phyloP scores from a whole-genome alignment of 768 basidiomycete genomes.

The Auriculariales sp. region DNA sequence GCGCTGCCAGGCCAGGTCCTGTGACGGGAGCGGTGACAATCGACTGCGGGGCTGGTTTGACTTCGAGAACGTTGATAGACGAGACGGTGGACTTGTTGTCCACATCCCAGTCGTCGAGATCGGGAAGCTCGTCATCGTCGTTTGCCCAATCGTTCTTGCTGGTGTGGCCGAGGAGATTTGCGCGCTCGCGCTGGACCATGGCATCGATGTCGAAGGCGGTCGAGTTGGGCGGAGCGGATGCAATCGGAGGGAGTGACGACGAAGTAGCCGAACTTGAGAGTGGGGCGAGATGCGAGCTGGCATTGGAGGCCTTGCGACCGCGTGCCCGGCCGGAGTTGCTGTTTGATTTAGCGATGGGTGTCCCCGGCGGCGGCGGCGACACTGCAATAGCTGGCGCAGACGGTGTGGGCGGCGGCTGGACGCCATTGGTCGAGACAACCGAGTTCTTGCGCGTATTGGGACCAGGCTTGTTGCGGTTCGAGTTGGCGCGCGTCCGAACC shows the following conservation, averaged over 20 bases:
- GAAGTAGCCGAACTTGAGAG: not conserved
- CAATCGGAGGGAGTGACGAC: not conserved
- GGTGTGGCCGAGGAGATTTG: constrained; percentile 45
- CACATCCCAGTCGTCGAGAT: constrained; percentile 78
- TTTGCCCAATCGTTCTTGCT: constrained; percentile 57
- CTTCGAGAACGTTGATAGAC: not conserved
- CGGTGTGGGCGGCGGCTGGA: not conserved
- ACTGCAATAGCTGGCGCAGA: not conserved
- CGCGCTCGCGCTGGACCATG: constrained; percentile 63
- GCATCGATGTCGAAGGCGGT: constrained; percentile 33
- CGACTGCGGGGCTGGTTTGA: not conserved
- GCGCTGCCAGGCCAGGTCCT: not conserved
- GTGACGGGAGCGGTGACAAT: not conserved
- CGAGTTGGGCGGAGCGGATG: not conserved
- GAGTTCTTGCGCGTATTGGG: not conserved
- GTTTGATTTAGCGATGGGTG: not conserved
- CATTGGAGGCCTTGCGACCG: not conserved
- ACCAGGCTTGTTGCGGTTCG: not conserved
- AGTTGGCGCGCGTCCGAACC: not conserved
- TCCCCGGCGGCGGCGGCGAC: not conserved
- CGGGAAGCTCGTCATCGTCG: constrained; percentile 60
- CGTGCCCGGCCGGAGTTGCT: not conserved
- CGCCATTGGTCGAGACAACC: not conserved
- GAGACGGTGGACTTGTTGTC: constrained; percentile 19
- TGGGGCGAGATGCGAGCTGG: not conserved